Evolutionary conservation across 768 basidiomycete genomes (phyloP).

Genomic region (Rhizopogon vesiculosus): DNA sequence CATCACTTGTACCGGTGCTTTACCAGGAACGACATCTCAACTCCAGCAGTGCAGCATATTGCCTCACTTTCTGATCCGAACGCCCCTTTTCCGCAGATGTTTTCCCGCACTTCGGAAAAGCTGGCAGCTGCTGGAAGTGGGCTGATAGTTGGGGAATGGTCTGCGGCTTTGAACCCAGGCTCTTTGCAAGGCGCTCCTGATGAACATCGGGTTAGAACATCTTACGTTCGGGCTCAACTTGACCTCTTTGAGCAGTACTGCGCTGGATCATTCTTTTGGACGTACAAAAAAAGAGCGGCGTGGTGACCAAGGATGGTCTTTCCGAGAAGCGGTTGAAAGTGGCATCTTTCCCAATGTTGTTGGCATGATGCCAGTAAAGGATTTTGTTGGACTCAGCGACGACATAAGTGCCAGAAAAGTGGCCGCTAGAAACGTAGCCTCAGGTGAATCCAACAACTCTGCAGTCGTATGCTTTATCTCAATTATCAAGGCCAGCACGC

Average conservation of each 20-base stretch:
- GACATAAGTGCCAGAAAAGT: slow-evolving; percentile 24
- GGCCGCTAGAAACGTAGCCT: slow-evolving; percentile 24
- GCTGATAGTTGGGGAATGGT: slow-evolving; percentile 76
- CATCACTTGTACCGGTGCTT: slow-evolving; percentile 86
- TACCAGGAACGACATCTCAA: slow-evolving; percentile 50
- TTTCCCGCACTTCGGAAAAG: slow-evolving; percentile 32
- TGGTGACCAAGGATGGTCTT: slow-evolving; percentile 74
- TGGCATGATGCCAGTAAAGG: slow-evolving; percentile 33
- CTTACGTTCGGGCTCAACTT: slow-evolving; percentile 61
- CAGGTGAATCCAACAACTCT: slow-evolving; percentile 19
- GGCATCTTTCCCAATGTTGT: slow-evolving; percentile 57
- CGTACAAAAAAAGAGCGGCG: slow-evolving; percentile 63
- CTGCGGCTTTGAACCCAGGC: slow-evolving; percentile 65
- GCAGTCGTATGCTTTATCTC: slow-evolving; percentile 11
- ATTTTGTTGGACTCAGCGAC: slow-evolving; percentile 10
- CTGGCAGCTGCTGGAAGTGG: slow-evolving; percentile 39
- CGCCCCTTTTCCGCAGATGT: slow-evolving; percentile 35
- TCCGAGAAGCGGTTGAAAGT: slow-evolving; percentile 55
- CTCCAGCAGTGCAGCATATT: slow-evolving; percentile 52
- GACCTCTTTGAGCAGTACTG: slow-evolving; percentile 58
- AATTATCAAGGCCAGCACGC: slow-evolving; percentile 31
- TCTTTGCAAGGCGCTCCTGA: slow-evolving; percentile 46
- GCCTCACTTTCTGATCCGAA: slow-evolving; percentile 37
- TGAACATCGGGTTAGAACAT: slow-evolving; percentile 36
- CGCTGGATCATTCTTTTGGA: slow-evolving; percentile 84